These are phyloP conservation scores for Zygoascus meyerae DNA, from an alignment of 1,139 yeast genomes.

Conservation along the genomic window DNA sequence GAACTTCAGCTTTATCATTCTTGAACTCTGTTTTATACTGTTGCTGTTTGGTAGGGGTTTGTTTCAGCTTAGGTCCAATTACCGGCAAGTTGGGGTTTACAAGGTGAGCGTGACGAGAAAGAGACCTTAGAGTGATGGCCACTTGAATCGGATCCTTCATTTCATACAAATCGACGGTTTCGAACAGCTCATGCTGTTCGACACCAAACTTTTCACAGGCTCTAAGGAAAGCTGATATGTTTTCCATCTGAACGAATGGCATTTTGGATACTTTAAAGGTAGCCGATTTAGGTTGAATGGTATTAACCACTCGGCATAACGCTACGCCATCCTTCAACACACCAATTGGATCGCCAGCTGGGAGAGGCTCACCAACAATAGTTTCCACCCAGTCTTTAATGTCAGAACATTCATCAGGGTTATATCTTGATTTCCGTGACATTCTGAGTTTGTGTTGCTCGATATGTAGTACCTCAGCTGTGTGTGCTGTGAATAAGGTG, in stretches of 20 bases:
- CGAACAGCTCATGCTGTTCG: constrained; percentile 79
- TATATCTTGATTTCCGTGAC: constrained; percentile 21
- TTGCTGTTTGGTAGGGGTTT: constrained; percentile 26
- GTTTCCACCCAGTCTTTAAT: constrained; percentile 27
- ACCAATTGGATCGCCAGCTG: constrained; percentile 39
- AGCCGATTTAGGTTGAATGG: constrained; percentile 38
- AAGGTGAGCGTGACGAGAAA: constrained; percentile 57
- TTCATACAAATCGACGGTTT: constrained; percentile 75
- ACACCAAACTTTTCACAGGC: constrained; percentile 62
- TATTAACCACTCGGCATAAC: constrained; percentile 46
- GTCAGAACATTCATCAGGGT: constrained; percentile 20
- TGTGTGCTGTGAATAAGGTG: not conserved
- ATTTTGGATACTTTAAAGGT: constrained; percentile 59
- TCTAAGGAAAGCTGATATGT: constrained; percentile 63
- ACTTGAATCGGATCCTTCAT: constrained; percentile 73
- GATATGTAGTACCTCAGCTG: not conserved
- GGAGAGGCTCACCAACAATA: constrained; percentile 23
- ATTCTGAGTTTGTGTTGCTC: not conserved
- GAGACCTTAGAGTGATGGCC: constrained; percentile 62
- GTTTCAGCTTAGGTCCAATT: constrained; percentile 44
- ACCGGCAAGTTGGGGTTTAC: constrained; percentile 43
- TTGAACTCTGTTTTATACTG: not conserved
- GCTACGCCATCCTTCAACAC: constrained; percentile 60
- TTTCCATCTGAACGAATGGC: constrained; percentile 90
- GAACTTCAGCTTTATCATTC: constrained; percentile 31